Percentiles rank a stretch among this genome's conserved stretches.
Conservation (phyloP, 805 yeast species). For the Schwanniomyces polymorphus region DNA sequence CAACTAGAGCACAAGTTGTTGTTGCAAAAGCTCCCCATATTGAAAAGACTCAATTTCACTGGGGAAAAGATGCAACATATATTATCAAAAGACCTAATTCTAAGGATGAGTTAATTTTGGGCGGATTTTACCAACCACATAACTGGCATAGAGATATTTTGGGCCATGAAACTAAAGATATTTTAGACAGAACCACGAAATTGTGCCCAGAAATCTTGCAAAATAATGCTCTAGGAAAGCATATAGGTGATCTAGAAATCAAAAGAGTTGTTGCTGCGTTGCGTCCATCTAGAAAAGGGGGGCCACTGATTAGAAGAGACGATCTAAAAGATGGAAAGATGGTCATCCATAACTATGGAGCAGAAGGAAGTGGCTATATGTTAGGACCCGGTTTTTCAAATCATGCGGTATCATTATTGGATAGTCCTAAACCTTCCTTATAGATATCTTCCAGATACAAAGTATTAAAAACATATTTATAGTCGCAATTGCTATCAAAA, state of each 20-base stretch:
- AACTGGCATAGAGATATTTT: slow-evolving; percentile 64
- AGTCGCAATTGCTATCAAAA: too few species aligned
- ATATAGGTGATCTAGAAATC: slow-evolving; percentile 47
- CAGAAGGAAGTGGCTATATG: slow-evolving; percentile 65
- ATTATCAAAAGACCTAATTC: slow-evolving; percentile 23
- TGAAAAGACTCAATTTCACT: slow-evolving; percentile 17
- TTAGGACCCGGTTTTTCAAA: slow-evolving; percentile 62
- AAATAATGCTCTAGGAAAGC: slow-evolving; percentile 26
- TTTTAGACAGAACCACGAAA: slow-evolving; percentile 55
- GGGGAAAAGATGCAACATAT: slow-evolving; percentile 20
- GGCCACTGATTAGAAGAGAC: slow-evolving; percentile 67
- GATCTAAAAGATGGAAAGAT: slow-evolving; percentile 22
- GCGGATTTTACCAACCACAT: slow-evolving; percentile 69
- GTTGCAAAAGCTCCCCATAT: slow-evolving; percentile 26
- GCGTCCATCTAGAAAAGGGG: slow-evolving; percentile 77
- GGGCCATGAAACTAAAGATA: slow-evolving; percentile 58
- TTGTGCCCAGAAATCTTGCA: slow-evolving; percentile 51
- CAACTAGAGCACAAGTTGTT: slow-evolving; percentile 27
- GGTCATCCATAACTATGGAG: slow-evolving; percentile 70
- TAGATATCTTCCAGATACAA: too few species aligned
- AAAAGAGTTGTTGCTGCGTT: slow-evolving; percentile 70
- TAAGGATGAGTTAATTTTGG: slow-evolving; percentile 45
- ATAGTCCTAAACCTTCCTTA: neutral
- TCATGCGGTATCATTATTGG: slow-evolving; percentile 26
- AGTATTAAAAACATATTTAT: too few species aligned